Conservation (phyloP, 2,329 filamentous ascomycete species). For the Zopfia rhizophila region DNA sequence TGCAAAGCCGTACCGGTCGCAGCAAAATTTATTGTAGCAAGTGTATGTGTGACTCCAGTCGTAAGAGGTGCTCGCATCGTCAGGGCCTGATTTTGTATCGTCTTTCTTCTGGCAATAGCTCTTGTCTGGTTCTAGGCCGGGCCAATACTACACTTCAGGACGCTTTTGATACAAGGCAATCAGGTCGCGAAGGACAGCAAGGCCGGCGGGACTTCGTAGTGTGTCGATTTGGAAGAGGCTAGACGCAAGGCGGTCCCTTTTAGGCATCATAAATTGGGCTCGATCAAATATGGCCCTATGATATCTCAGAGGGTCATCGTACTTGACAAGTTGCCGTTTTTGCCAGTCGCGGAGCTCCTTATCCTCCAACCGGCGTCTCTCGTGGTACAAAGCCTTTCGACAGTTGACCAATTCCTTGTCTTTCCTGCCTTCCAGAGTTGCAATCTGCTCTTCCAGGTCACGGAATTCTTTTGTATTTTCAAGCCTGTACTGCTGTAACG, state of each 20-base stretch:
- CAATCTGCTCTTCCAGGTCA: no score
- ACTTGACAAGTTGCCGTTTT: constrained; percentile 19
- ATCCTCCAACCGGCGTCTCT: no score
- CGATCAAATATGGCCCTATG: constrained; percentile 20
- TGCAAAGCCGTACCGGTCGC: constrained; percentile 21
- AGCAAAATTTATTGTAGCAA: constrained; percentile 23
- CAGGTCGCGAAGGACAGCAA: constrained; percentile 16
- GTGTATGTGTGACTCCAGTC: constrained; percentile 30
- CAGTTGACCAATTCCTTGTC: no score
- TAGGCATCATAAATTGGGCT: constrained; percentile 17
- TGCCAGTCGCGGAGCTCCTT: constrained; percentile 24
- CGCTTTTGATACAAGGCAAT: constrained; percentile 13
- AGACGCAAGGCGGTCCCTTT: constrained; percentile 14
- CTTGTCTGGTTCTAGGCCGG: constrained; percentile 15
- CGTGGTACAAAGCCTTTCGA: no score
- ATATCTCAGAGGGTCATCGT: constrained; percentile 16
- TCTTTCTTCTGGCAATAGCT: constrained; percentile 4
- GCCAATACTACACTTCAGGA: constrained; percentile 14
- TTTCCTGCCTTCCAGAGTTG: no score
- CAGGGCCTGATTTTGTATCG: background rate
- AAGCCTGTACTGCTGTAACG: no score
- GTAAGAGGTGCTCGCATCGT: constrained; percentile 7
- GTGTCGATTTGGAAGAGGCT: constrained; percentile 13
- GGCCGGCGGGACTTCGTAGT: constrained; percentile 14
- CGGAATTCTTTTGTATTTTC: no score